These are phyloP conservation scores for Phialocephala subalpina DNA, from an alignment of 2,329 filamentous ascomycete species.

Conservation along the genomic window DNA sequence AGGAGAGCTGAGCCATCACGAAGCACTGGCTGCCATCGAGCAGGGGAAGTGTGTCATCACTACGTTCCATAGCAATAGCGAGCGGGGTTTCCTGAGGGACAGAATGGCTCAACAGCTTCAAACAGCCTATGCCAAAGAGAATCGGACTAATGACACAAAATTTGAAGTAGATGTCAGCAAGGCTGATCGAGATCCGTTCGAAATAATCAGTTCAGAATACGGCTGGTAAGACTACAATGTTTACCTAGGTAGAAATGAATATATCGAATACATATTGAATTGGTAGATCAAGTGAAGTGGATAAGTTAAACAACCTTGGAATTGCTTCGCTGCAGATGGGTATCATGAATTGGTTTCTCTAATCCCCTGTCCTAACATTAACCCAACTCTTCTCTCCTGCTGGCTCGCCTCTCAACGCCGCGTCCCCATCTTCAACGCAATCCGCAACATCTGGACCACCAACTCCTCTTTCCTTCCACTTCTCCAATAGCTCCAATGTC, in stretches of 20 bases:
- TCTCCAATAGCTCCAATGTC: conserved; percentile 36
- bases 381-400: conserved; percentile 61
- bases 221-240: neutral
- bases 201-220: conserved; percentile 56
- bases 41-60: conserved; percentile 83
- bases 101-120: conserved; percentile 60
- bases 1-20: conserved; percentile 93
- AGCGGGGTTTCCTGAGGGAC: conserved; percentile 80
- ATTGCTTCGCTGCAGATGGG: neutral
- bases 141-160: conserved; percentile 43
- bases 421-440: conserved; percentile 46
- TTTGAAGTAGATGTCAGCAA: conserved; percentile 74
- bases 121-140: conserved; percentile 45
- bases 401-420: conserved; percentile 41
- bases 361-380: conserved; percentile 67
- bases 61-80: conserved; percentile 93
- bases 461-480: conserved; percentile 44
- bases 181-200: conserved; percentile 87
- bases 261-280: neutral
- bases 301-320: neutral
- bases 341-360: conserved; percentile 41
- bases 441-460: conserved; percentile 42
- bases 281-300: neutral
- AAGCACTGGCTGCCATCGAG: conserved; percentile 86
- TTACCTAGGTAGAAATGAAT: neutral